Evolutionary conservation across 306 rosid genomes (phyloP).

Genomic region (Dryas drummondii): DNA sequence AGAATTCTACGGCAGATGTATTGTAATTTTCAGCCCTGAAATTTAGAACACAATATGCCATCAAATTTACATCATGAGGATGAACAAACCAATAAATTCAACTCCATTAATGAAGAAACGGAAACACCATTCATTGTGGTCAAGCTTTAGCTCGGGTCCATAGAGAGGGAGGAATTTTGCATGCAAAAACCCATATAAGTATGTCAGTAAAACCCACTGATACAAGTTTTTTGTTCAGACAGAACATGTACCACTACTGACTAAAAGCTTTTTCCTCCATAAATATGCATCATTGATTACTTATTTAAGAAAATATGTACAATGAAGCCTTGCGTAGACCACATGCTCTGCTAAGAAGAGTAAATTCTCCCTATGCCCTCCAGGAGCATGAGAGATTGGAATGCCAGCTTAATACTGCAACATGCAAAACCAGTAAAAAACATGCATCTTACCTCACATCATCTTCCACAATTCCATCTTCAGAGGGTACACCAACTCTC

Average conservation of each 20-base stretch:
- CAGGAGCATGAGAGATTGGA: not conserved
- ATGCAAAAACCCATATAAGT: not conserved
- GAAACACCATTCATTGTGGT: too few relatives aligned
- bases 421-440: not conserved
- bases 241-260: not conserved
- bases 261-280: not conserved
- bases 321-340: not conserved
- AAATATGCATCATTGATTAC: not conserved
- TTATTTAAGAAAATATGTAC: not conserved
- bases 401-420: not conserved
- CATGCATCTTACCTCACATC: constrained; percentile 69
- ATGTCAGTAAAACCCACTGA: not conserved
- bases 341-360: not conserved
- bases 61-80: constrained; percentile 10
- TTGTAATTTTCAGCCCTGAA: constrained; percentile 93
- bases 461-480: constrained; percentile 83
- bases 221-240: not conserved
- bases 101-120: too few relatives aligned
- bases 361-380: not conserved
- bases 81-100: not conserved
- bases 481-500: constrained; percentile 96
- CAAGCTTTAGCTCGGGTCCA: not conserved
- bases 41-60: constrained; percentile 9
- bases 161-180: not conserved
- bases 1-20: constrained; percentile 87